phyloP scores from a whole-genome alignment of 192 early-diverging fungal species.

The Podila verticillata region DNA sequence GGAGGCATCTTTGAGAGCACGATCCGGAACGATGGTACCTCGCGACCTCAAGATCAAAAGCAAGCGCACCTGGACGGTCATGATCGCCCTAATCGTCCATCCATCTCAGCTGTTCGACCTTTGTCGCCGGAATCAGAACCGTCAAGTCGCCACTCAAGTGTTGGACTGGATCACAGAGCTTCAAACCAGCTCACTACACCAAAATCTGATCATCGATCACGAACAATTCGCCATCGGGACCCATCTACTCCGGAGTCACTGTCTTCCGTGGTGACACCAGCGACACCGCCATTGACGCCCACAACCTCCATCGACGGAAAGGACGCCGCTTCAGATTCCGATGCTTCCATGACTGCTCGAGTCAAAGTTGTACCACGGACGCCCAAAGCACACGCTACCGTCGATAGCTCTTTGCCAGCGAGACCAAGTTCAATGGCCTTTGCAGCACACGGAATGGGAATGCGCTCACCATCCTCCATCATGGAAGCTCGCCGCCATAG shows the following conservation, averaged over 20 bases:
- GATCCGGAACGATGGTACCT: constrained; percentile 5
- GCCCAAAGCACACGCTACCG: background rate
- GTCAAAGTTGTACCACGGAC: constrained; percentile 19
- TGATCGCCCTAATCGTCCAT: background rate
- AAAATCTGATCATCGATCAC: background rate
- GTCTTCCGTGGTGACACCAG: background rate
- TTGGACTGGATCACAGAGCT: background rate
- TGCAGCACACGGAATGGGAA: constrained; percentile 30
- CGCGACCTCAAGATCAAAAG: background rate
- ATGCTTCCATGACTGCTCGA: constrained; percentile 11
- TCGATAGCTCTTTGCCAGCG: background rate
- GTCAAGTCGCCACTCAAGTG: background rate
- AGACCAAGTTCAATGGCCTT: constrained; percentile 26
- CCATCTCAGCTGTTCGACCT: background rate
- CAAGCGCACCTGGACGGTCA: background rate
- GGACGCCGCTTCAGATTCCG: constrained; percentile 39
- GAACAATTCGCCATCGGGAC: background rate
- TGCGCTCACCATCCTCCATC: constrained; percentile 43
- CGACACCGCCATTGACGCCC: constrained; percentile 41
- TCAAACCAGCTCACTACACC: background rate
- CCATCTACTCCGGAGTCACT: background rate
- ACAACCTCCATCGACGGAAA: constrained; percentile 32
- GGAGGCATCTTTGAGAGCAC: constrained; percentile 10
- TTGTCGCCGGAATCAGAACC: background rate
- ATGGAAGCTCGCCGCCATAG: constrained; percentile 48